phyloP scores from a whole-genome alignment of 2,329 filamentous ascomycete genomes.

The Colletotrichum magnum region DNA sequence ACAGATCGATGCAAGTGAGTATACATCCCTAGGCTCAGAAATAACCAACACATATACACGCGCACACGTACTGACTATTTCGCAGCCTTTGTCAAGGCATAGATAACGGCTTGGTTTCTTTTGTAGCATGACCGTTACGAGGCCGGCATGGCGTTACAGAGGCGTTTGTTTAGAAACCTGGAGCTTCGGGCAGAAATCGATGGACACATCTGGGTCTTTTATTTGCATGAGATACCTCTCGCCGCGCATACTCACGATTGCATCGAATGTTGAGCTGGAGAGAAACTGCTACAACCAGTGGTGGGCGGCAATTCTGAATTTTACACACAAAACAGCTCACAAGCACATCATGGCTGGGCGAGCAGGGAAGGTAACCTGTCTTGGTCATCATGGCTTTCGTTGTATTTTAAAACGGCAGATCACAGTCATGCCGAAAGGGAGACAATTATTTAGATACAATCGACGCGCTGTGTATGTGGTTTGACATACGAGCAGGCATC shows the following conservation, averaged over 20 bases:
- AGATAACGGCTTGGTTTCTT: constrained; percentile 29
- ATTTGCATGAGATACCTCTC: constrained; percentile 30
- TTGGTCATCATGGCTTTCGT: constrained; percentile 33
- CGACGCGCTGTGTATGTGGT: constrained; percentile 19
- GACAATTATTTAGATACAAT: constrained; percentile 35
- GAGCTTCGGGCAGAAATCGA: constrained; percentile 4
- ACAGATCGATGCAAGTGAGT: constrained; percentile 98
- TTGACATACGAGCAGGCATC: constrained; percentile 2
- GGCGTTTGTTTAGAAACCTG: constrained; percentile 30
- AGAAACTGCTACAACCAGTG: constrained; percentile 15
- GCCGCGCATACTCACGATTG: neutral
- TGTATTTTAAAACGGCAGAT: constrained; percentile 40
- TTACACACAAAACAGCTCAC: neutral
- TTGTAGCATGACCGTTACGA: constrained; percentile 28
- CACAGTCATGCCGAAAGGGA: constrained; percentile 32
- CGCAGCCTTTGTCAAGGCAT: constrained; percentile 42
- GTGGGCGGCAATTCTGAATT: constrained; percentile 22
- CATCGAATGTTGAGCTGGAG: constrained; percentile 7
- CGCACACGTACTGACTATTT: constrained; percentile 16
- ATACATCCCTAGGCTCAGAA: constrained; percentile 48
- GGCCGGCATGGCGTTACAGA: constrained; percentile 36
- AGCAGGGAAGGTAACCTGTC: constrained; percentile 13
- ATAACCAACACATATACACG: neutral
- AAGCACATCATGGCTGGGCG: neutral
- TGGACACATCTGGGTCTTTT: constrained; percentile 18